These are phyloP conservation scores for Auriscalpium microsporum DNA, from an alignment of 768 basidiomycete species.

Conservation along the genomic window DNA sequence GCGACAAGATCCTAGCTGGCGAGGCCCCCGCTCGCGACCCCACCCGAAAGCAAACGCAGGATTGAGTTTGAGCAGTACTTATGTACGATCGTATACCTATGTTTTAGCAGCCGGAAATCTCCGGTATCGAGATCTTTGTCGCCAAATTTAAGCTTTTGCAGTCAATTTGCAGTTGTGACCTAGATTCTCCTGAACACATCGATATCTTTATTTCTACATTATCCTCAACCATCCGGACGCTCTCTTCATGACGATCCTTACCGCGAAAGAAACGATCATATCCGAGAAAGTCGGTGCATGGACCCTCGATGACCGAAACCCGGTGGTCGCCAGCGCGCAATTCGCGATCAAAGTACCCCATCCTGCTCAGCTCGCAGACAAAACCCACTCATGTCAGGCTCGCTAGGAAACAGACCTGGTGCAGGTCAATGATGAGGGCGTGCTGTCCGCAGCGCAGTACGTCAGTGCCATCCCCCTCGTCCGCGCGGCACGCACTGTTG, in stretches of 20 bases:
- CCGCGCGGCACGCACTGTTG: background rate
- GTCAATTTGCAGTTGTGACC: too few relatives aligned
- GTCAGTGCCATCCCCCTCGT: background rate
- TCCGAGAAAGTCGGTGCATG: conserved; percentile 2
- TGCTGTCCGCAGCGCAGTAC: conserved; percentile 12
- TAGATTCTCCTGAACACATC: background rate
- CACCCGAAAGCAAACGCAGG: background rate
- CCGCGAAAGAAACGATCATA: background rate
- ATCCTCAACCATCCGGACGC: background rate
- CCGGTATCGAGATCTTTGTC: too few relatives aligned
- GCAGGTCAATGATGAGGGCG: conserved; percentile 17
- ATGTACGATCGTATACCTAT: too few relatives aligned
- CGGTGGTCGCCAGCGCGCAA: conserved; percentile 13
- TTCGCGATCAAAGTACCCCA: conserved; percentile 11
- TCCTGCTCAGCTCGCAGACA: background rate
- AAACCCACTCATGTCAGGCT: background rate
- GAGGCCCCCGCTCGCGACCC: conserved; percentile 19
- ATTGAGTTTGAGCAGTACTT: too few relatives aligned
- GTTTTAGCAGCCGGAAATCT: too few relatives aligned
- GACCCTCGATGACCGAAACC: background rate
- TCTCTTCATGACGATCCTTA: conserved; percentile 7
- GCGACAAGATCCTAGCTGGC: conserved; percentile 45
- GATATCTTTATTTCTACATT: background rate
- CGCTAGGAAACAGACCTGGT: conserved; percentile 19
- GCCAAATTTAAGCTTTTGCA: too few relatives aligned